Conservation (phyloP, 1,284 basidiomycete genomes). For the Prillingera fragicola region DNA sequence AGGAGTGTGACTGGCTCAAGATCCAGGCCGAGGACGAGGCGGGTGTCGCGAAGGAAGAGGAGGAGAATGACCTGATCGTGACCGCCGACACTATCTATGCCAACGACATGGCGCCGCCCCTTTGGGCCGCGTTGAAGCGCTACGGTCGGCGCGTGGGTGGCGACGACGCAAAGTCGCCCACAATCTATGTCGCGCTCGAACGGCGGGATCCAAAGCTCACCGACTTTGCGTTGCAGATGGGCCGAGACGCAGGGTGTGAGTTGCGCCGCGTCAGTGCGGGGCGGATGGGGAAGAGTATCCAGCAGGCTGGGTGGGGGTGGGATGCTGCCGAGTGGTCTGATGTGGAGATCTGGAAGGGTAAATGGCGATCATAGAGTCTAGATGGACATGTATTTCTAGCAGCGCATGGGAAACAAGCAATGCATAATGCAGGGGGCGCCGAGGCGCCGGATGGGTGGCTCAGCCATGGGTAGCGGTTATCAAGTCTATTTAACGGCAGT, state of each 20-base stretch:
- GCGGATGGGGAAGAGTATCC: constrained; percentile 60
- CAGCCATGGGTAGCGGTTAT: too few species aligned
- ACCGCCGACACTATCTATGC: constrained; percentile 81
- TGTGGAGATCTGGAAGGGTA: constrained; percentile 42
- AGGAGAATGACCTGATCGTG: constrained; percentile 63
- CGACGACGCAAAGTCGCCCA: constrained; percentile 31
- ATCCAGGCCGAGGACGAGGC: background rate
- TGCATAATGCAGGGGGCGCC: too few species aligned
- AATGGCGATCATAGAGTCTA: too few species aligned
- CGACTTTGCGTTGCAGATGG: constrained; percentile 56
- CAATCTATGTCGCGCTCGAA: constrained; percentile 68
- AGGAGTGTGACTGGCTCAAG: constrained; percentile 57
- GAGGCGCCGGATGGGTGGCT: too few species aligned
- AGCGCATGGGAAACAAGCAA: too few species aligned
- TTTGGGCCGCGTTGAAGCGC: constrained; percentile 57
- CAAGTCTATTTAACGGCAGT: too few species aligned
- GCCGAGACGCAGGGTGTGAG: constrained; percentile 53
- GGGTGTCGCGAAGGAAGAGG: background rate
- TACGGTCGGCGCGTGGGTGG: background rate
- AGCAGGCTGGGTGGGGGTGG: constrained; percentile 52
- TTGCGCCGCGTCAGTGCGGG: constrained; percentile 58
- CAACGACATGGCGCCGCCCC: constrained; percentile 59
- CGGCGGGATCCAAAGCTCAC: constrained; percentile 65
- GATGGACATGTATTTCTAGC: too few species aligned
- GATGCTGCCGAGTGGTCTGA: constrained; percentile 41